Conservation (phyloP, 208 protist species). For the Acanthamoeba sp. region DNA sequence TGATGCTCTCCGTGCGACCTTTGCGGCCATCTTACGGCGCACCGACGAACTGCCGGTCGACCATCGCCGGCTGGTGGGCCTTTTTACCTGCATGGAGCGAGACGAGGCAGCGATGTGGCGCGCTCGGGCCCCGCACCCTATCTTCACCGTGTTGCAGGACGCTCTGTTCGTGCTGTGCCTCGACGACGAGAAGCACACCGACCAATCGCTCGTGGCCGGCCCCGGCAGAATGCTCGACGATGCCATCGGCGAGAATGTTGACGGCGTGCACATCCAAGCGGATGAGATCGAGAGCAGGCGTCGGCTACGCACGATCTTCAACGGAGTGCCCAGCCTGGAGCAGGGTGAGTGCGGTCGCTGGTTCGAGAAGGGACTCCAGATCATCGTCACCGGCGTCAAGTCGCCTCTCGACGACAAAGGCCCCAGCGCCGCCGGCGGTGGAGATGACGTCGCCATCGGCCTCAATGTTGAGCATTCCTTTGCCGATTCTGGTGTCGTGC, state of each 20-base stretch:
- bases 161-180: constrained; percentile 27
- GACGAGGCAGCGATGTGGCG: background rate
- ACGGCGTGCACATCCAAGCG: background rate
- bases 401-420: background rate
- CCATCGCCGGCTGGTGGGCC: background rate
- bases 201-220: too few relatives aligned
- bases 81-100: background rate
- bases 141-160: background rate
- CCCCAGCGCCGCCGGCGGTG: too few relatives aligned
- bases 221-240: too few relatives aligned
- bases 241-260: background rate
- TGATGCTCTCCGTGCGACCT: background rate
- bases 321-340: background rate
- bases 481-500: background rate
- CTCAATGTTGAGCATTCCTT: background rate
- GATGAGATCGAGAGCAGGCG: background rate
- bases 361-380: constrained; percentile 39
- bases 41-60: background rate
- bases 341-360: background rate
- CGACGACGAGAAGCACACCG: background rate
- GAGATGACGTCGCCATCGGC: background rate
- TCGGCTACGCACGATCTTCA: background rate
- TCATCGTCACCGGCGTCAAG: background rate
- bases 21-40: background rate
- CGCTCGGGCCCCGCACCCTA: background rate